Base-by-base conservation (phyloP, 495 filamentous ascomycete species). In the Penicillium angulare region DNA sequence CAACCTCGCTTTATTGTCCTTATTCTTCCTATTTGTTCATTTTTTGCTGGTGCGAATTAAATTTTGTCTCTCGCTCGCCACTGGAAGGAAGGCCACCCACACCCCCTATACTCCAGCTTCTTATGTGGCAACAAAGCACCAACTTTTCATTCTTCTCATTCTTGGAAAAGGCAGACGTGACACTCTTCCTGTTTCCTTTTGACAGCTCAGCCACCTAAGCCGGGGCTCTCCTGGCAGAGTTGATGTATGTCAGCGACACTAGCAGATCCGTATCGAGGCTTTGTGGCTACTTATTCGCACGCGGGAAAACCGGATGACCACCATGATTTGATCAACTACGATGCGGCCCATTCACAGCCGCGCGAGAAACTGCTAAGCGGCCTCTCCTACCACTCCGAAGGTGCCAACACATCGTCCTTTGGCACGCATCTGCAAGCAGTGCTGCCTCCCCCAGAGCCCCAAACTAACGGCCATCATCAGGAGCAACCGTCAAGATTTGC, bases 231-330 rank as follows among this genome's bases (percentile, higher is more conserved):
- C 72, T 74, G 65, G 71, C 68, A 60, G 63, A 49, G 60, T 66
- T 58, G 64, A 67, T 71, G 68, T 59, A 71, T 73, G 71, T 66
- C 71, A 58, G 68, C 61, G 55, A 67, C 62, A 63, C 66, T 73
- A 57, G 66, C 65, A 51, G 62, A 72, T 58, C 65, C 69, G 52
- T 77, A 72, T 57, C 60, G 65, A 67, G 65, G 63, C 59, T 73
- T 66, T 60, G 60, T 65, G 46, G 66, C 70, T 55, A 61, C 67
- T 26, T 73, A 65, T 51, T 50, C 69, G 51, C 59, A 65, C 13
- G 31, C 48, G 17, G 49, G 40, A 7, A 55, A 59, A 47, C 27
- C 43, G 10, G 48, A 55, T 24, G 56, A 46, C n/a, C 33, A 59
- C n/a, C 33, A 59, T 45, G 60, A 66, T 52, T 53, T 69, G 31